These are phyloP conservation scores for Diplogelasinospora grovesii DNA, from an alignment of 495 filamentous ascomycete species.

Conservation along the genomic window DNA sequence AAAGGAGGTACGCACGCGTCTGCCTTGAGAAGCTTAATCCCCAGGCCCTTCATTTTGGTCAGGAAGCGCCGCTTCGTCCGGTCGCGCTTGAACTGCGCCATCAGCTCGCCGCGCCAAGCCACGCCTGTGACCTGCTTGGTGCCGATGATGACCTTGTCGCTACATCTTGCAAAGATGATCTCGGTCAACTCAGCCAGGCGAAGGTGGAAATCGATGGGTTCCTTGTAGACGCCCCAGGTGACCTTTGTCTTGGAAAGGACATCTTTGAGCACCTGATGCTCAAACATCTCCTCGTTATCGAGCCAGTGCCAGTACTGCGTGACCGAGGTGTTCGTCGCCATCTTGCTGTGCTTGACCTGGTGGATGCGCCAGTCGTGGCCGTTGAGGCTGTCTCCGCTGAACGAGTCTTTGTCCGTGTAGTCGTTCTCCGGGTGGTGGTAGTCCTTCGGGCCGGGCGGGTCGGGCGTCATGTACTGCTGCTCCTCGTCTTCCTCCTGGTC, in stretches of 20 bases:
- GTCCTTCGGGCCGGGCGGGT: neutral
- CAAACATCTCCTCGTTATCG: slow-evolving; percentile 27
- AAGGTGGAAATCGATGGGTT: slow-evolving; percentile 40
- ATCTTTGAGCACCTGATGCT: slow-evolving; percentile 43
- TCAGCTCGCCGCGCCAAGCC: slow-evolving; percentile 24
- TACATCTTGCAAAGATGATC: slow-evolving; percentile 27
- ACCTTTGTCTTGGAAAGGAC: slow-evolving; percentile 23
- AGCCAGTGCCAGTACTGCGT: slow-evolving; percentile 49
- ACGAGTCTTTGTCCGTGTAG: slow-evolving; percentile 40
- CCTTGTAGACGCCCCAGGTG: slow-evolving; percentile 40
- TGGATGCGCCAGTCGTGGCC: slow-evolving; percentile 38
- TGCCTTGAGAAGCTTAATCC: slow-evolving; percentile 29
- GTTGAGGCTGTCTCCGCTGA: slow-evolving; percentile 30
- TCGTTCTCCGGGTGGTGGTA: slow-evolving; percentile 14
- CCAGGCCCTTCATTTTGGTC: slow-evolving; percentile 31
- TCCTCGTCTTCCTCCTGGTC: neutral
- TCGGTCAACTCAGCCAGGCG: slow-evolving; percentile 29
- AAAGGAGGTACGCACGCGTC: slow-evolving; percentile 20
- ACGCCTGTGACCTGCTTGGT: slow-evolving; percentile 16
- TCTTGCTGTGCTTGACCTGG: slow-evolving; percentile 36
- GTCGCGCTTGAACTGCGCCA: slow-evolving; percentile 39
- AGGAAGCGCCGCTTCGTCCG: slow-evolving; percentile 42
- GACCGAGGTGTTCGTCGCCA: slow-evolving; percentile 32
- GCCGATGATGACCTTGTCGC: slow-evolving; percentile 26
- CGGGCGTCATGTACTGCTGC: neutral